These are phyloP conservation scores for Quercus berberidifolia DNA, from an alignment of 306 rosid species.

Conservation along the genomic window DNA sequence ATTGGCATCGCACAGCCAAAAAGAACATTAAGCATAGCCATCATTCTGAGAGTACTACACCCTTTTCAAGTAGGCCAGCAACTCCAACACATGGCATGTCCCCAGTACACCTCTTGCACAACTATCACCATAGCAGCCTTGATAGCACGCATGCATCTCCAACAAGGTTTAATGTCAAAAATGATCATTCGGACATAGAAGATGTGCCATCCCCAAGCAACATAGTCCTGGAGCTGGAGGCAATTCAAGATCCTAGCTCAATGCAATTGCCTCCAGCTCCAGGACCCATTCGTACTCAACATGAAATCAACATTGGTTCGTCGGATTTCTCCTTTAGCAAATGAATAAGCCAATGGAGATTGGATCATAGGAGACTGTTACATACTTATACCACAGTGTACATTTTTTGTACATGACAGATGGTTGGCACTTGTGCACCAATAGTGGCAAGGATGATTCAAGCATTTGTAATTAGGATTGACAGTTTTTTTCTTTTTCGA, in stretches of 20 bases:
- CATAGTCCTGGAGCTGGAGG: neutral
- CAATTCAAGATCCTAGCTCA: constrained; percentile 25
- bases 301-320: constrained; percentile 22
- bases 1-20: constrained; percentile 52
- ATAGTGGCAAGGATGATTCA: no score
- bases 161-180: constrained; percentile 26
- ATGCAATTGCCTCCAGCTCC: constrained; percentile 11
- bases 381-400: neutral
- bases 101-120: constrained; percentile 58
- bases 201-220: constrained; percentile 26
- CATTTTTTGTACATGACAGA: constrained; percentile 1
- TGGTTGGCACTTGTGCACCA: neutral
- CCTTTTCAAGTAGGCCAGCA: constrained; percentile 55
- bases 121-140: constrained; percentile 16
- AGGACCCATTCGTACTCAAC: constrained; percentile 8
- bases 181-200: constrained; percentile 30
- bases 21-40: constrained; percentile 31
- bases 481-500: no score
- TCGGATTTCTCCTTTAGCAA: constrained; percentile 47
- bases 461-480: no score
- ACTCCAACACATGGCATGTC: constrained; percentile 62
- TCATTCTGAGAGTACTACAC: constrained; percentile 38
- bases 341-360: neutral
- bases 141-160: constrained; percentile 37
- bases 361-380: neutral